Base-by-base conservation (phyloP, 345 rosid genomes). In the Moricandia moricandioides region DNA sequence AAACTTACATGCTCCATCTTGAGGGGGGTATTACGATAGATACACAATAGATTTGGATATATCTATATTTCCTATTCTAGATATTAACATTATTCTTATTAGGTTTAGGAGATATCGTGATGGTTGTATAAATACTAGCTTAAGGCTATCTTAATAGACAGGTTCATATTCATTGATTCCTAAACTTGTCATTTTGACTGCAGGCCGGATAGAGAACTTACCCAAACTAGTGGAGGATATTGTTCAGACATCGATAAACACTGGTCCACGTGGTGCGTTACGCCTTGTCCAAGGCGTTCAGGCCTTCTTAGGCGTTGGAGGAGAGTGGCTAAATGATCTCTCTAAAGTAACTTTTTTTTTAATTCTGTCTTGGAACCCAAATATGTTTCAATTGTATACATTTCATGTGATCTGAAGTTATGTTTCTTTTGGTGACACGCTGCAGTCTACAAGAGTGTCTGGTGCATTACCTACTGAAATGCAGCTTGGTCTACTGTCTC, bases 261-360 rank as follows among this genome's bases (percentile, higher is more conserved):
- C 97, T 0, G 98, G 98, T 69, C 98, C 98, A 26, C 89, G 97
- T 0, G 99, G 97, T 65, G 92, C 89, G 21, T 58, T 90, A 40
- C 84, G 99, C 72, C 81, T 92, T 16, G 91, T 87, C 37, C 99
- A 95, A 84, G 98, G 98, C 52, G 77, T 95, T 80, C 99, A 89
- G 80, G 97, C 97, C 4, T 82, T 95, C 72, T 70, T 90, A 62
- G 97, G 97, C 59, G 96, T 92, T 76, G 89, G 97, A 54, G 78
- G 96, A 12, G 97, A 91, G 79, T 94, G 98, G 96, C 89, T 91
- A 8, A 83, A 86, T 65, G 95, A 94, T 84, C 86, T 82, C 7
- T 91, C 98, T 7, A 87, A 82, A 96, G 96, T 87, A 61, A 49
- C 8, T 72, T 37, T 21, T 18, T 21, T 17, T 51, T 7, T 29